These are phyloP conservation scores for Excoecaria cochinchinensis DNA, from an alignment of 345 rosid species.

Conservation along the genomic window DNA sequence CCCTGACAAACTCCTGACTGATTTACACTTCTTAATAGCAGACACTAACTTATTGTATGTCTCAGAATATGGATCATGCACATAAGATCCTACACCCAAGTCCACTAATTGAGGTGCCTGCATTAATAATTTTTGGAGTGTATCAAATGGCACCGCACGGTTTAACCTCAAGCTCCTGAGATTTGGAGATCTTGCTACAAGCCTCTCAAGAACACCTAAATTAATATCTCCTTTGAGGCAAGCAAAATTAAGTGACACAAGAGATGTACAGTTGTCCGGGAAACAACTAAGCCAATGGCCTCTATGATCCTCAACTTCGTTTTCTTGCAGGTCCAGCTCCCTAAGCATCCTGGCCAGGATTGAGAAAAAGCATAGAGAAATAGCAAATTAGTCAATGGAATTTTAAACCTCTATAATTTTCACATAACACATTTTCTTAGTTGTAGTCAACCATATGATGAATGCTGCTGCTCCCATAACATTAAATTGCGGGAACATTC, in stretches of 20 bases:
- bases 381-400: background rate
- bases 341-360: constrained; percentile 52
- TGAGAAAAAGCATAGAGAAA: constrained; percentile 2
- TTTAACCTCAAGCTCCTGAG: constrained; percentile 81
- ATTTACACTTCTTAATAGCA: constrained; percentile 50
- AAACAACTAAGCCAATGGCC: constrained; percentile 95
- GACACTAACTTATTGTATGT: constrained; percentile 43
- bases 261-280: constrained; percentile 72
- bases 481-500: background rate
- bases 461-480: background rate
- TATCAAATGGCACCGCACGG: constrained; percentile 73
- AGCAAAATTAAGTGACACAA: constrained; percentile 78
- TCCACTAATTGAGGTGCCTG: constrained; percentile 73
- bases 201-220: constrained; percentile 73
- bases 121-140: constrained; percentile 58
- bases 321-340: constrained; percentile 98
- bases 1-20: constrained; percentile 78
- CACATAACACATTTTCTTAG: background rate
- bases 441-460: background rate
- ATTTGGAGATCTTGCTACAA: constrained; percentile 84
- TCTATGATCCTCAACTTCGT: constrained; percentile 88
- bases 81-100: constrained; percentile 85
- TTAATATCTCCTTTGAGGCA: constrained; percentile 90
- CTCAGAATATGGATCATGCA: constrained; percentile 63
- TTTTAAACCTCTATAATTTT: background rate